A percentile compares a stretch with the other conserved stretches of the same genome.
Evolutionary conservation across 2,329 filamentous ascomycete genomes (phyloP).

Genomic region (Drechslerella stenobrocha): DNA sequence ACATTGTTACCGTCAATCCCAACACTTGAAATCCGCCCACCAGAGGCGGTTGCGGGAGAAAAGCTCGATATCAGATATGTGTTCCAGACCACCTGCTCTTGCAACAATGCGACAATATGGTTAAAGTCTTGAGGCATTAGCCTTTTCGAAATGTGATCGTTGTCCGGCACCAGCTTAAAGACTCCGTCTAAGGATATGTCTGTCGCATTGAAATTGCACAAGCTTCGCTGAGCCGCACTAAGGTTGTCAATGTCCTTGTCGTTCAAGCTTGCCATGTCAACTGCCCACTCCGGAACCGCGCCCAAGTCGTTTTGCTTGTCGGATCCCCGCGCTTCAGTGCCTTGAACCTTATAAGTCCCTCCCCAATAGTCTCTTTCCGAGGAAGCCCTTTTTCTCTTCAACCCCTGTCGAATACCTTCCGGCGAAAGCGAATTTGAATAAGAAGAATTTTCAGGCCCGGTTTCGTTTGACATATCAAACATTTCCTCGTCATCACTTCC

Average conservation of each 20-base stretch:
- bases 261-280: slow-evolving; percentile 27
- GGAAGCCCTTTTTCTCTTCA: slow-evolving; percentile 28
- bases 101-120: slow-evolving; percentile 27
- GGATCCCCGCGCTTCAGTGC: slow-evolving; percentile 19
- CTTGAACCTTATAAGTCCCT: slow-evolving; percentile 27
- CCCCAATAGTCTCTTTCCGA: slow-evolving; percentile 41
- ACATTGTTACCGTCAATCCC: slow-evolving; percentile 34
- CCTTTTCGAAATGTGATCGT: slow-evolving; percentile 33
- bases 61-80: slow-evolving; percentile 39
- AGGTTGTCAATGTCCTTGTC: slow-evolving; percentile 43
- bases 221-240: slow-evolving; percentile 20
- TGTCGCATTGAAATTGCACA: slow-evolving; percentile 26
- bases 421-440: slow-evolving; percentile 36
- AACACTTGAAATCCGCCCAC: slow-evolving; percentile 28
- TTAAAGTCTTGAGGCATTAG: slow-evolving; percentile 30
- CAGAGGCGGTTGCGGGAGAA: slow-evolving; percentile 13
- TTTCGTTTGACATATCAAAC: slow-evolving; percentile 37
- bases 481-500: slow-evolving; percentile 43
- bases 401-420: slow-evolving; percentile 37
- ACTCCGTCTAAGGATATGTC: slow-evolving; percentile 28
- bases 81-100: slow-evolving; percentile 44
- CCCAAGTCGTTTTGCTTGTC: slow-evolving; percentile 24
- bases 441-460: slow-evolving; percentile 27
- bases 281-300: slow-evolving; percentile 30
- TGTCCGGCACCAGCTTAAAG: slow-evolving; percentile 40